Evolutionary conservation across 352 stramenopile species (phyloP).

Genomic region (Blastocystis sp.): DNA sequence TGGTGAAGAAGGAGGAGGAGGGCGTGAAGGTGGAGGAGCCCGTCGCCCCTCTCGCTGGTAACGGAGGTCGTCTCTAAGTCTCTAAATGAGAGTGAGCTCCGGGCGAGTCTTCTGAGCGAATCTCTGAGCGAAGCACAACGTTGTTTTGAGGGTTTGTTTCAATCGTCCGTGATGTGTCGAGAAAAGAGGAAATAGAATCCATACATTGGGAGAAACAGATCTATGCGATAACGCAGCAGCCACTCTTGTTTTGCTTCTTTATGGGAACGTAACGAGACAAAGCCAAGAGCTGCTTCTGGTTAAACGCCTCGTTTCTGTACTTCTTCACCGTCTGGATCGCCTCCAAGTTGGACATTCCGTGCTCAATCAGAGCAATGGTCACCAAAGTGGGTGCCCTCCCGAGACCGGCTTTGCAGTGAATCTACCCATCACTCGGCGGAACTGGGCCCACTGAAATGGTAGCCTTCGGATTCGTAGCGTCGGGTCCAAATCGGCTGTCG

Average conservation of each 20-base stretch:
- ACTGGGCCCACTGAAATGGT: conserved; percentile 30
- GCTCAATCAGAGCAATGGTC: conserved; percentile 71
- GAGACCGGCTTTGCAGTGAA: conserved; percentile 74
- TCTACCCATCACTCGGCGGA: conserved; percentile 4
- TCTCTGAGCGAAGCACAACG: too few relatives aligned
- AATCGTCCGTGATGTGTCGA: too few relatives aligned
- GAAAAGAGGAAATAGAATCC: not conserved
- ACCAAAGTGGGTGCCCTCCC: conserved; percentile 62
- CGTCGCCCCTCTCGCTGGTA: not conserved
- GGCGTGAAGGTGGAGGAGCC: conserved; percentile 41
- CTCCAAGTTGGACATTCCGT: conserved; percentile 70
- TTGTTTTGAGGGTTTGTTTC: not conserved
- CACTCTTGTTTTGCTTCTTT: conserved; percentile 14
- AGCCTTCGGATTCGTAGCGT: conserved; percentile 55
- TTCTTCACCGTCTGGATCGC: conserved; percentile 73
- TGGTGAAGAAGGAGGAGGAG: conserved; percentile 8
- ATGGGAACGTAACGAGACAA: conserved; percentile 49
- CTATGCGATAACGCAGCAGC: conserved; percentile 16
- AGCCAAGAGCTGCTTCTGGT: conserved; percentile 63
- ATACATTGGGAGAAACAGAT: not conserved
- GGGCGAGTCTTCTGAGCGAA: too few relatives aligned
- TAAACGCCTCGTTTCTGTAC: conserved; percentile 68
- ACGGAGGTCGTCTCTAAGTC: conserved; percentile 51
- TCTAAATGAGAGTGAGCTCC: not conserved
- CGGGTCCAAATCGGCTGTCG: conserved; percentile 54